Evolutionary conservation across 2,329 filamentous ascomycete species (phyloP).

Genomic region (Zasmidium cellare): DNA sequence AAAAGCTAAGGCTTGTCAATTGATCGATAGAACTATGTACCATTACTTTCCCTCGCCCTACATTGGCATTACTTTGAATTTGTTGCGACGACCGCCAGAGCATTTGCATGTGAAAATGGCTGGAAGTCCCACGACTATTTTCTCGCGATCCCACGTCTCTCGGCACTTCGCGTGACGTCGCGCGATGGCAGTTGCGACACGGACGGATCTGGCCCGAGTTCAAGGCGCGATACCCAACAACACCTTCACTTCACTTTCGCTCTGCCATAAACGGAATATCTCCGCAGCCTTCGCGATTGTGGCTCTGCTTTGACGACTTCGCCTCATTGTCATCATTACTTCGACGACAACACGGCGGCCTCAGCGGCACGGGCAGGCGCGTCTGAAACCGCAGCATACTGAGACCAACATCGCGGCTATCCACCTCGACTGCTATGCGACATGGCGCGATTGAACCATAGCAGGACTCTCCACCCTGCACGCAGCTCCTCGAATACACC

Average conservation of each 20-base stretch:
- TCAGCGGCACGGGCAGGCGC: background rate
- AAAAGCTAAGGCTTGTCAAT: no score
- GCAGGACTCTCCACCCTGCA: conserved; percentile 12
- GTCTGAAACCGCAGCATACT: background rate
- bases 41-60: no score
- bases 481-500: conserved; percentile 17
- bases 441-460: conserved; percentile 29
- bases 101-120: no score
- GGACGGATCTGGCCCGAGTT: background rate
- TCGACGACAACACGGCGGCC: background rate
- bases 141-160: background rate
- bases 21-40: no score
- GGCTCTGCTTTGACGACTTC: background rate
- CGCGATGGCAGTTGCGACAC: background rate
- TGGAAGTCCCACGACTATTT: no score
- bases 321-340: background rate
- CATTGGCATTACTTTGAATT: no score
- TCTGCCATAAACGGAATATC: background rate
- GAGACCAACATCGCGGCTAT: background rate
- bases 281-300: background rate
- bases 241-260: background rate
- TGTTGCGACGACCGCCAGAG: no score
- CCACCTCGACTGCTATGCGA: conserved; percentile 5
- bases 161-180: background rate
- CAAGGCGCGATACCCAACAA: background rate